Base-by-base conservation (phyloP, 2,329 filamentous ascomycete genomes). In the Sporothrix curviconia region DNA sequence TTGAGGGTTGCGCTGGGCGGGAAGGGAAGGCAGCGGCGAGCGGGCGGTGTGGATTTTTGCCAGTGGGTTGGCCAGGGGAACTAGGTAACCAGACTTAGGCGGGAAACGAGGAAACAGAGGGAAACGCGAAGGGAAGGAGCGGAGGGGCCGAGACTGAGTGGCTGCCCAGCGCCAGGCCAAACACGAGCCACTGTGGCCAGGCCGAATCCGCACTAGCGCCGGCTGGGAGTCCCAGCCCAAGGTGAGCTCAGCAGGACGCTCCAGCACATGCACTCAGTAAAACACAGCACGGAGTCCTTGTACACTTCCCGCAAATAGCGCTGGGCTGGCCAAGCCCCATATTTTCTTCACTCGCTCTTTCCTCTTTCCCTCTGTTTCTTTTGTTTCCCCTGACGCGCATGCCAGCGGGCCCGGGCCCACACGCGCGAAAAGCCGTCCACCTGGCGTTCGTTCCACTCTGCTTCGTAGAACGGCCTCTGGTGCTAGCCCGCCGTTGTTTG, bases 371-470 rank as follows among this genome's bases (percentile, higher is more conserved):
- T n/a, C n/a, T n/a, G n/a, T n/a, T n/a, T n/a, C n/a, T n/a, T 43
- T 43, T 22, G 19, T 43, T 22, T 43, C 25, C 28, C 28, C n/a
- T 32, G 53, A 55, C 53, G 52, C 52, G 52, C 52, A 55, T 46
- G 19, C 52, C 40, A 46, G 52, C n/a, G 25, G 43, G 46, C 46
- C 28, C 17, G 17, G 52, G 52, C 52, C 52, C 52, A 55, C 52
- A 44, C 22, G 34, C 52, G 52, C 52, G 52, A 55, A 44, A 25
- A 40, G 15, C 22, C 40, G 30, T 37, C n/a, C n/a, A n/a, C 17
- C 40, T 55, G 52, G 42, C 34, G 53, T 47, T 47, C 42, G 32
- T 40, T 55, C 32, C n/a, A n/a, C n/a, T n/a, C n/a, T n/a, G n/a
- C n/a, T n/a, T n/a, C 42, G 32, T 42, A 25, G 3, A 22, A 34